These are phyloP conservation scores for Coemansia sp. DNA, from an alignment of 192 early-diverging fungal species.

Conservation along the genomic window DNA sequence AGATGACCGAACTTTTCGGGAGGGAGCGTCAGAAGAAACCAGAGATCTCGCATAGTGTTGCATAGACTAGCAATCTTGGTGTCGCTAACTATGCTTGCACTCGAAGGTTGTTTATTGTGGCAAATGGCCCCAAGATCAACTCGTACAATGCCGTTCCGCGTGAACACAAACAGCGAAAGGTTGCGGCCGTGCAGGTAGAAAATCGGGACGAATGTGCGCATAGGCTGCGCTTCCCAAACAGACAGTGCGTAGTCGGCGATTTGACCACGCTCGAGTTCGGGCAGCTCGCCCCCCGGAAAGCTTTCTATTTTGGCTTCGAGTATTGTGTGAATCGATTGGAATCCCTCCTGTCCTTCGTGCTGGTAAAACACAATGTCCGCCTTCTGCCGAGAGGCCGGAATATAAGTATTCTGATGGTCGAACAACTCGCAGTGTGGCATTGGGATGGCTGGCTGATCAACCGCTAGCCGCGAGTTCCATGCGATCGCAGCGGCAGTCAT, in stretches of 20 bases:
- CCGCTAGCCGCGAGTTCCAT: too few relatives aligned
- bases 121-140: conserved; percentile 11
- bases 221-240: conserved; percentile 17
- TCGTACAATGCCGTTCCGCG: too few relatives aligned
- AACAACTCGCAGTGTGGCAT: not conserved
- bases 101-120: not conserved
- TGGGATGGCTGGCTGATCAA: not conserved
- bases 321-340: not conserved
- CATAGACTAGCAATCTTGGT: not conserved
- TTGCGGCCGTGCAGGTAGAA: too few relatives aligned
- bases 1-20: conserved; percentile 3
- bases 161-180: conserved; percentile 11
- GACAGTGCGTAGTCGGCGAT: conserved; percentile 21
- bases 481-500: not conserved
- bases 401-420: not conserved
- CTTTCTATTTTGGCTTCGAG: conserved; percentile 1
- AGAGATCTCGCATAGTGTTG: not conserved
- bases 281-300: not conserved
- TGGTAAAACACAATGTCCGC: conserved; percentile 5
- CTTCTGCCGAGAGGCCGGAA: not conserved
- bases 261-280: conserved; percentile 13
- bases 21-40: conserved; percentile 7
- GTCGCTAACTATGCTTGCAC: not conserved
- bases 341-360: not conserved
- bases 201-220: too few relatives aligned